Evolutionary conservation across 73 alveolate genomes (phyloP).

Genomic region (Tetrahymena borealis): DNA sequence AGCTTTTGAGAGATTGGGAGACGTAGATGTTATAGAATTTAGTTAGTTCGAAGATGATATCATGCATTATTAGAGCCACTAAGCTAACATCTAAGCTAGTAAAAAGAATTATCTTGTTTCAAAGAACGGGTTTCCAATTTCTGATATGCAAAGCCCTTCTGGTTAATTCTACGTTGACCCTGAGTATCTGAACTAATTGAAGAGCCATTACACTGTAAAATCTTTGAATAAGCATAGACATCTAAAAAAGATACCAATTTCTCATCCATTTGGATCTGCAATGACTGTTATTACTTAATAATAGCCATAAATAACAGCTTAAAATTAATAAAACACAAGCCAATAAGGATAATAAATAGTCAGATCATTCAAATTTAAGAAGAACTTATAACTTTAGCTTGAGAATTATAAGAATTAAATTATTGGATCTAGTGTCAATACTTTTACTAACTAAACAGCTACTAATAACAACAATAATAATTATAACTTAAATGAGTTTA

Average conservation of each 20-base stretch:
- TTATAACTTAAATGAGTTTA: background rate
- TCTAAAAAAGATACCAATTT: background rate
- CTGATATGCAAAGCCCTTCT: background rate
- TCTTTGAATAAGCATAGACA: background rate
- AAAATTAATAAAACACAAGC: background rate
- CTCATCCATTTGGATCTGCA: background rate
- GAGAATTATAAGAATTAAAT: background rate
- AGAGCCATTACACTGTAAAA: background rate
- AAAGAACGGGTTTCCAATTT: background rate
- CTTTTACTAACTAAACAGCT: background rate
- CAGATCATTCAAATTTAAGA: background rate
- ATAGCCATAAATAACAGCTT: background rate
- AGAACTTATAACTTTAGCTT: background rate
- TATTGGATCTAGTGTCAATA: background rate
- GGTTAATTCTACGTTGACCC: background rate
- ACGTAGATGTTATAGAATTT: background rate
- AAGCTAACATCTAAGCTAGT: background rate
- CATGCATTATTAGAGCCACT: background rate
- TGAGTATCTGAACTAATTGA: background rate
- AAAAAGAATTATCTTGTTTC: background rate
- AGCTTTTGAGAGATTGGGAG: background rate
- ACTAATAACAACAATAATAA: background rate
- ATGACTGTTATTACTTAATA: background rate
- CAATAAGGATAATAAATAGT: background rate
- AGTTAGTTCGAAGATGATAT: background rate